A percentile compares a stretch with the other conserved stretches of the same genome.
Conservation (phyloP, 306 rosid species). For the Trifolium pratense region DNA sequence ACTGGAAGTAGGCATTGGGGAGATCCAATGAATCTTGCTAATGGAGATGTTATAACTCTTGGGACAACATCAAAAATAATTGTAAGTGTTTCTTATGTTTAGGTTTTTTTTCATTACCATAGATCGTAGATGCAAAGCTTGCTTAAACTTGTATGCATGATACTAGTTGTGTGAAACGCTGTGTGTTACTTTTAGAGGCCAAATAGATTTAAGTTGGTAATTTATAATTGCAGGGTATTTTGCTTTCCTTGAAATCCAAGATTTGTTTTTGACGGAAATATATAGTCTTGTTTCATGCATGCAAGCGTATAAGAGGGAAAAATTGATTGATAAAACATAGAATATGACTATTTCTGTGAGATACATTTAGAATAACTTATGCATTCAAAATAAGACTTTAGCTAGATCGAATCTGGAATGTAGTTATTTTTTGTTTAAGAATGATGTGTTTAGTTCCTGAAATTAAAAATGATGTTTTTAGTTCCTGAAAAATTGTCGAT, state of each 20-base stretch:
- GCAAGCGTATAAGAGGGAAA: conserved; percentile 10
- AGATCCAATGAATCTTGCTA: conserved; percentile 66
- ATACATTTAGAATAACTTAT: conserved; percentile 27
- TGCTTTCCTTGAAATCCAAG: conserved; percentile 13
- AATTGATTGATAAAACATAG: conserved; percentile 13
- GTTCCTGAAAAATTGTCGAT: neutral
- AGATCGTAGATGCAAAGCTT: conserved; percentile 29
- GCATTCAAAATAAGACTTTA: conserved; percentile 11
- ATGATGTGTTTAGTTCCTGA: neutral
- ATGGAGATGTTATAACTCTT: conserved; percentile 87
- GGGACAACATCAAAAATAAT: conserved; percentile 82
- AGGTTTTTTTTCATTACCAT: neutral
- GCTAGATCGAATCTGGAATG: conserved; percentile 18
- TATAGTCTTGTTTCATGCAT: conserved; percentile 17
- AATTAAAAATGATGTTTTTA: neutral
- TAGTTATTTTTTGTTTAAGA: neutral
- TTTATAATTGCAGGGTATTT: conserved; percentile 32
- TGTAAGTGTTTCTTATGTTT: conserved; percentile 58
- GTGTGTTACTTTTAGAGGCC: conserved; percentile 24
- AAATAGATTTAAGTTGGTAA: conserved; percentile 26
- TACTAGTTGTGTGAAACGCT: conserved; percentile 30
- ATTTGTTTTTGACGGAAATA: conserved; percentile 1
- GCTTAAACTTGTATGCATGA: conserved; percentile 29
- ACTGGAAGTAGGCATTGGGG: conserved; percentile 83
- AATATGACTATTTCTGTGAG: conserved; percentile 18